phyloP scores from a whole-genome alignment of 352 stramenopile genomes.

The Aphanomyces astaci region DNA sequence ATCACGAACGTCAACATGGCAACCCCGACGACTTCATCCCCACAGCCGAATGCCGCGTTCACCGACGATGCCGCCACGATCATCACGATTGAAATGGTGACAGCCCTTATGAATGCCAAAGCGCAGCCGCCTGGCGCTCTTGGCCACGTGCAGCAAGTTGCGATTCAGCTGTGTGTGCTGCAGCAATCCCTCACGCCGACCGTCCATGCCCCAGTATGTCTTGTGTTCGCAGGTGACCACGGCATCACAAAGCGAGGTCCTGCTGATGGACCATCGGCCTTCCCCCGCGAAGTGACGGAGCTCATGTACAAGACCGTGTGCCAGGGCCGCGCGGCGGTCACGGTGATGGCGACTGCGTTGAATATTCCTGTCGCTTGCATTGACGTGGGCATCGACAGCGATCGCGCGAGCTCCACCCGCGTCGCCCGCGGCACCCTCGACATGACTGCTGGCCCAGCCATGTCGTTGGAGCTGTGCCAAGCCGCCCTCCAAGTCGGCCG shows the following conservation, averaged over 20 bases:
- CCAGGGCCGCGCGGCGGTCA: constrained; percentile 34
- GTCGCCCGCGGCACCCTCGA: constrained; percentile 40
- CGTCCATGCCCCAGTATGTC: constrained; percentile 25
- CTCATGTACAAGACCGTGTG: constrained; percentile 38
- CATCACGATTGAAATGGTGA: constrained; percentile 15
- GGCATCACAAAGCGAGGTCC: constrained; percentile 37
- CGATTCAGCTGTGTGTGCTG: constrained; percentile 36
- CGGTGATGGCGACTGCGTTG: constrained; percentile 33
- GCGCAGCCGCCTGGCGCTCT: constrained; percentile 57
- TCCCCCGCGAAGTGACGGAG: constrained; percentile 40
- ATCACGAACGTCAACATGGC: no score
- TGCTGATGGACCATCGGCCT: constrained; percentile 40
- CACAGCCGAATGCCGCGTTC: no score
- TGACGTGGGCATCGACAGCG: constrained; percentile 36
- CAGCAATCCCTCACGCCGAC: constrained; percentile 30
- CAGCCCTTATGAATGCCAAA: constrained; percentile 38
- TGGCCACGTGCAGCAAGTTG: constrained; percentile 45
- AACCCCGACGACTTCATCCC: no score
- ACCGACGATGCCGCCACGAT: no score
- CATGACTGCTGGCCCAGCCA: constrained; percentile 35
- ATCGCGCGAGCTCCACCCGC: constrained; percentile 26
- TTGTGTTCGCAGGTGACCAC: constrained; percentile 62
- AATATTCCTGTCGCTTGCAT: constrained; percentile 33
- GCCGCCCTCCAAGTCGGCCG: constrained; percentile 32
- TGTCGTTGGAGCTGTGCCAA: constrained; percentile 36